Evolutionary conservation across 1,284 basidiomycete species (phyloP), one percentile per base, ranked within the genome.

Genomic region (Heterobasidion annosum): DNA sequence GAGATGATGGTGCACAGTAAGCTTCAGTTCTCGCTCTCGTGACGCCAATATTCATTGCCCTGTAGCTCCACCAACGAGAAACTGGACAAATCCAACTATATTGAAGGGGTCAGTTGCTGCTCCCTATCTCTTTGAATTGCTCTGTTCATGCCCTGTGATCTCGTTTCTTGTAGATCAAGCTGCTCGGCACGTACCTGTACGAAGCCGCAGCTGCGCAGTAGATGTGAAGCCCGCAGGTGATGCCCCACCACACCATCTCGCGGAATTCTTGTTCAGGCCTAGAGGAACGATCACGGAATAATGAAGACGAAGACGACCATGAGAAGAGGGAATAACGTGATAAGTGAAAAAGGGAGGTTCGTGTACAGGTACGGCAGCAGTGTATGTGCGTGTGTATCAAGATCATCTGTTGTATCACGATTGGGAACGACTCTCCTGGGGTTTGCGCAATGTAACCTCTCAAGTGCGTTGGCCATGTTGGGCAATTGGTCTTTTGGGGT

Each of bases 31-130:
- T 19, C 18, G 1, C 13, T 43, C 13, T 8, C 40, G 40, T 43
- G 12, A 43, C 6, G 40, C 40, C 47, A 8, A 25, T 5, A 47
- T 9, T 13, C 8, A 47, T 32, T 7, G 8, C 45, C 18, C 19
- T 15, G 35, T 63, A 88, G 91, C 73, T 86, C 92, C 61, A 97
- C 91, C 25, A 97, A 97, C 70, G 96, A 99, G 77, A 99, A 99
- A 72, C 76, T 99, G 53, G 95, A 99, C 71, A 78, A 80, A 51
- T 85, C 83, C 56, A 99, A 99, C 77, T 98, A 89, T 73, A 90
- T 98, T 63, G 79, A 93, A 69, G 94, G 93, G 61, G 89, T 87
- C 66, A 61, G 83, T 71, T 2, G 15, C 53, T 59, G 25, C n/a
- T 40, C 8, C 6, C 6, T 7, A 8, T 40, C 6, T 8, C 8